These are phyloP conservation scores for Arthrobotrys entomopaga DNA, from an alignment of 2,329 filamentous ascomycete genomes.

Conservation along the genomic window DNA sequence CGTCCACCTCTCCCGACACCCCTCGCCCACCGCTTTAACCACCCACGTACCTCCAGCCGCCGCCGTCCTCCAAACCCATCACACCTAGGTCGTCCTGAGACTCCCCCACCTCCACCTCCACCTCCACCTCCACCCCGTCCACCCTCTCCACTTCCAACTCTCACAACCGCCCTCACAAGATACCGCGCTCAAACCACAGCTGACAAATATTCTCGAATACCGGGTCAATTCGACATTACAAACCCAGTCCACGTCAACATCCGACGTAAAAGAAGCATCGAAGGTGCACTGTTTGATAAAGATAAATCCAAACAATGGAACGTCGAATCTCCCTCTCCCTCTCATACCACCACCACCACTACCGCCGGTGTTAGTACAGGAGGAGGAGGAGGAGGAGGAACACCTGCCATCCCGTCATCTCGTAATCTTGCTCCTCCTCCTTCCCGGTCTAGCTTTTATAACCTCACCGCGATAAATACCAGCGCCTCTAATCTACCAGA, in stretches of 20 bases:
- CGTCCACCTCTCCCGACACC: background rate
- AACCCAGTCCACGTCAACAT: slow-evolving; percentile 19
- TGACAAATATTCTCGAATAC: background rate
- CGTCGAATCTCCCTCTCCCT: too few species aligned
- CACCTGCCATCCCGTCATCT: too few species aligned
- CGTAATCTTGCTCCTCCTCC: too few species aligned
- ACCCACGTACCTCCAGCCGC: background rate
- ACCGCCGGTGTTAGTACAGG: too few species aligned
- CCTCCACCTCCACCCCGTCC: background rate
- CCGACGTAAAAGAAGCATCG: background rate
- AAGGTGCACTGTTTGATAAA: slow-evolving; percentile 1
- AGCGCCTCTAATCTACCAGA: too few species aligned
- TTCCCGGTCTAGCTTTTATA: too few species aligned
- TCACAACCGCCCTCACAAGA: background rate
- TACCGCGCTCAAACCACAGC: background rate
- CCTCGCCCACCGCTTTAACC: background rate
- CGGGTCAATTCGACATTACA: slow-evolving; percentile 19
- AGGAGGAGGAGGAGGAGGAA: too few species aligned
- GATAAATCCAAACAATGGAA: background rate
- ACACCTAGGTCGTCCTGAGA: background rate
- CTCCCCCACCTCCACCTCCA: background rate
- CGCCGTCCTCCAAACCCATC: background rate
- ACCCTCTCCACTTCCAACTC: background rate
- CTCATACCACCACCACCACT: too few species aligned
- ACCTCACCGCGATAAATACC: too few species aligned